Percentiles rank a stretch among this genome's conserved stretches.
Conservation (phyloP, 176 grass and related monocot genomes). For the Dendrocalamus sinicus region DNA sequence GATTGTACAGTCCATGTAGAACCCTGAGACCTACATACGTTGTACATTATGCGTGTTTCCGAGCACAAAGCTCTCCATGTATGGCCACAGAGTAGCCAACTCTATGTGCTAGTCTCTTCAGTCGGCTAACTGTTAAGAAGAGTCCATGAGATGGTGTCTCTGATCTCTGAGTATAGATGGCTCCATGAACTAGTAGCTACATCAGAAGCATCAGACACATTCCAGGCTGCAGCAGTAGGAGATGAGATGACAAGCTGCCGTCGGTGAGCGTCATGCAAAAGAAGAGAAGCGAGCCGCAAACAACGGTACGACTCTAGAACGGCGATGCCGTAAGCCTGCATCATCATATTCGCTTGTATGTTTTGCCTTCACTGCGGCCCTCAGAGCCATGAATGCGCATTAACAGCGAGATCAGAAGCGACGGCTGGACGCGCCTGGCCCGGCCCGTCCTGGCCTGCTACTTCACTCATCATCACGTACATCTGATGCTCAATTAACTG, state of each 20-base stretch:
- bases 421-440: not conserved
- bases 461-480: slow-evolving; percentile 33
- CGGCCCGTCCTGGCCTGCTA: not conserved
- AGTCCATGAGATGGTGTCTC: not conserved
- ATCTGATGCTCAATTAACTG: slow-evolving; percentile 21
- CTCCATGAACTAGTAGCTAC: not conserved
- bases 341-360: slow-evolving; percentile 29
- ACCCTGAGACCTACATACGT: not conserved
- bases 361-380: slow-evolving; percentile 36
- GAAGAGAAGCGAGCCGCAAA: not conserved
- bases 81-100: slow-evolving; percentile 10
- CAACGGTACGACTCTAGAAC: not conserved
- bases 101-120: not conserved
- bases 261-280: slow-evolving; percentile 4
- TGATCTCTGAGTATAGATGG: not conserved
- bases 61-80: not conserved
- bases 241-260: not conserved
- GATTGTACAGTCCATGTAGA: not conserved
- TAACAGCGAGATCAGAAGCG: slow-evolving; percentile 25
- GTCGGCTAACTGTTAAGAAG: slow-evolving; percentile 18
- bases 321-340: slow-evolving; percentile 8
- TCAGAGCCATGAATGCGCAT: slow-evolving; percentile 41
- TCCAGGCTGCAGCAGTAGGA: not conserved
- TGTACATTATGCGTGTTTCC: not conserved
- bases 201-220: not conserved